These are phyloP conservation scores for Solanum boliviense DNA, from an alignment of 257 asterid species.

Conservation along the genomic window DNA sequence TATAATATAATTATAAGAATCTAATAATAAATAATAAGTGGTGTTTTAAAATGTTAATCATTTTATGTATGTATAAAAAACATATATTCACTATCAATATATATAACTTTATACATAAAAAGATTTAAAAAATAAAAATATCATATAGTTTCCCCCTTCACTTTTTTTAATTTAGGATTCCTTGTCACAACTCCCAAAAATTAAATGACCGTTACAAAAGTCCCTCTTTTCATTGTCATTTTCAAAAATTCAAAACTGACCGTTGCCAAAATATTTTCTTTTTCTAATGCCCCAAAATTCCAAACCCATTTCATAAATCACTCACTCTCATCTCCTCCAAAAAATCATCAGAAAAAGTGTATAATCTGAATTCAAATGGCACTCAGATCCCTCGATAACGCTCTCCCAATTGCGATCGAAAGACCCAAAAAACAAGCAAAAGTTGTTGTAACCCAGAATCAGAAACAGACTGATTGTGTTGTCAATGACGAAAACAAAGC, in stretches of 20 bases:
- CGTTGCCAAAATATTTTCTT: constrained; percentile 40
- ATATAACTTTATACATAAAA: not conserved
- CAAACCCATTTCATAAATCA: constrained; percentile 10
- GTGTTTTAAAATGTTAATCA: no score
- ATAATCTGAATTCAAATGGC: constrained; percentile 44
- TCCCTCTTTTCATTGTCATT: not conserved
- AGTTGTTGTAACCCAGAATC: constrained; percentile 9
- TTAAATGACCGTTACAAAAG: constrained; percentile 39
- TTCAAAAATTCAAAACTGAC: constrained; percentile 61
- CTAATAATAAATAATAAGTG: no score
- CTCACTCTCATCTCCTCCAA: not conserved
- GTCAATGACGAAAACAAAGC: constrained; percentile 64
- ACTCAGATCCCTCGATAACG: constrained; percentile 69
- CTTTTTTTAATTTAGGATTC: not conserved
- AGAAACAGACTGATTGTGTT: constrained; percentile 30
- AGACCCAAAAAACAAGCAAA: constrained; percentile 78
- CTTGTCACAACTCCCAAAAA: not conserved
- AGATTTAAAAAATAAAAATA: not conserved
- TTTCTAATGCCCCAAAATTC: constrained; percentile 4
- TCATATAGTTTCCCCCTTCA: not conserved
- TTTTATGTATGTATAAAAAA: no score
- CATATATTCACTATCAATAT: not conserved
- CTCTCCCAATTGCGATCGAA: constrained; percentile 46
- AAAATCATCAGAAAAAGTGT: not conserved
- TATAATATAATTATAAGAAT: no score